These are phyloP conservation scores for Petunia axillaris DNA, from an alignment of 257 asterid species.

Conservation along the genomic window DNA sequence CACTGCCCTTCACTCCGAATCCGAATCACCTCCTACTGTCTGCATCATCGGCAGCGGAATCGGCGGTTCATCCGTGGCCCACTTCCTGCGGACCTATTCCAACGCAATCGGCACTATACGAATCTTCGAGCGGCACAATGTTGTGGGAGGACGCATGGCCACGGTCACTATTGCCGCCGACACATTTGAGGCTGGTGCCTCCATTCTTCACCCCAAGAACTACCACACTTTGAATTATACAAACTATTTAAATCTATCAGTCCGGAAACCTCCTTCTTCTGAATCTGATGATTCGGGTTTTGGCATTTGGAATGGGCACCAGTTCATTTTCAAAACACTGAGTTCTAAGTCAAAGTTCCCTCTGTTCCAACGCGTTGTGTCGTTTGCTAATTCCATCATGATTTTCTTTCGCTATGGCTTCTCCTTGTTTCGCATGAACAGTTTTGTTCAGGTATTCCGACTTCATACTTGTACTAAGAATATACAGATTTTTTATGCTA, in stretches of 20 bases:
- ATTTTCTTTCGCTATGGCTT: conserved; percentile 69
- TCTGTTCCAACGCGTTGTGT: conserved; percentile 52
- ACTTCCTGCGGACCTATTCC: conserved; percentile 85
- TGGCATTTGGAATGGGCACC: conserved; percentile 82
- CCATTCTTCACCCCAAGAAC: conserved; percentile 93
- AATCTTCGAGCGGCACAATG: conserved; percentile 66
- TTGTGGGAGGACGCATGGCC: conserved; percentile 95
- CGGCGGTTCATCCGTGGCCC: conserved; percentile 97
- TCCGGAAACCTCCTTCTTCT: conserved; percentile 40
- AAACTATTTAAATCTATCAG: conserved; percentile 49
- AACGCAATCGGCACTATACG: conserved; percentile 45
- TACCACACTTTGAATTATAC: conserved; percentile 68
- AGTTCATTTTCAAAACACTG: conserved; percentile 71
- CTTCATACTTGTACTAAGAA: not conserved
- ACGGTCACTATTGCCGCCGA: conserved; percentile 76
- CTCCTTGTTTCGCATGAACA: conserved; percentile 73
- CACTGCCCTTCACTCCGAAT: not conserved
- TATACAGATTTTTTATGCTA: too few relatives aligned
- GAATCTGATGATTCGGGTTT: conserved; percentile 52
- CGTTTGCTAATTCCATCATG: conserved; percentile 60
- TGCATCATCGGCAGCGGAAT: conserved; percentile 97
- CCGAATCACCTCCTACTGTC: conserved; percentile 41
- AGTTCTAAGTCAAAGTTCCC: conserved; percentile 50
- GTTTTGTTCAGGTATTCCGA: conserved; percentile 66
- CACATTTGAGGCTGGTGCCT: conserved; percentile 93